phyloP scores from a whole-genome alignment of 2,329 filamentous ascomycete species.

The Calonectria pseudoturangicola region DNA sequence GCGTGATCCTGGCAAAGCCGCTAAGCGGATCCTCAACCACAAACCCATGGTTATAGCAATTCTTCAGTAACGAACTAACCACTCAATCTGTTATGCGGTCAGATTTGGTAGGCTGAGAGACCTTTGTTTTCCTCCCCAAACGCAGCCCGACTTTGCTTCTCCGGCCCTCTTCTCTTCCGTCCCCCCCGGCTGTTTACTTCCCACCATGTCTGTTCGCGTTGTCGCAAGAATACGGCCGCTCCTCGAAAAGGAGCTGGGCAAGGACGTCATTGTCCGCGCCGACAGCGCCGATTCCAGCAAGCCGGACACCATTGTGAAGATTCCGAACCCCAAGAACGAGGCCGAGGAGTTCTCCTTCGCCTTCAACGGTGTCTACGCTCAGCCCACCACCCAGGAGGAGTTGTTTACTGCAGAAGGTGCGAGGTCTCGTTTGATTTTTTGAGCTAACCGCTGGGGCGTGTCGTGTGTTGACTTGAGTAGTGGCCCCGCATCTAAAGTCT shows the following conservation, averaged over 20 bases:
- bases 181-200: conserved; percentile 42
- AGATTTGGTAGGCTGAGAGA: conserved; percentile 54
- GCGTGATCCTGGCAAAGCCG: background rate
- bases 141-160: conserved; percentile 41
- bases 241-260: conserved; percentile 88
- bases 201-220: conserved; percentile 82
- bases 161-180: conserved; percentile 34
- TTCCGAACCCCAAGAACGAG: conserved; percentile 95
- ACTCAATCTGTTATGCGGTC: conserved; percentile 47
- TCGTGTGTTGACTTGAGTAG: conserved; percentile 68
- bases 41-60: conserved; percentile 49
- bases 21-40: conserved; percentile 37
- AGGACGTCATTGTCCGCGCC: conserved; percentile 87
- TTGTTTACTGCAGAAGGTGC: conserved; percentile 92
- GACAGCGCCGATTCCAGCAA: conserved; percentile 77
- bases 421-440: conserved; percentile 47
- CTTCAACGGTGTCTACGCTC: conserved; percentile 95
- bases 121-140: conserved; percentile 38
- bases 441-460: background rate
- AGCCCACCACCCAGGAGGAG: conserved; percentile 86
- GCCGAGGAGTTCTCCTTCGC: conserved; percentile 93
- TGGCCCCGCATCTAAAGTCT: conserved; percentile 91
- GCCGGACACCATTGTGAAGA: conserved; percentile 83
- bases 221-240: conserved; percentile 93
- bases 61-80: conserved; percentile 45